Base-by-base conservation (phyloP, 2,329 filamentous ascomycete genomes). In the Alternaria sp. region DNA sequence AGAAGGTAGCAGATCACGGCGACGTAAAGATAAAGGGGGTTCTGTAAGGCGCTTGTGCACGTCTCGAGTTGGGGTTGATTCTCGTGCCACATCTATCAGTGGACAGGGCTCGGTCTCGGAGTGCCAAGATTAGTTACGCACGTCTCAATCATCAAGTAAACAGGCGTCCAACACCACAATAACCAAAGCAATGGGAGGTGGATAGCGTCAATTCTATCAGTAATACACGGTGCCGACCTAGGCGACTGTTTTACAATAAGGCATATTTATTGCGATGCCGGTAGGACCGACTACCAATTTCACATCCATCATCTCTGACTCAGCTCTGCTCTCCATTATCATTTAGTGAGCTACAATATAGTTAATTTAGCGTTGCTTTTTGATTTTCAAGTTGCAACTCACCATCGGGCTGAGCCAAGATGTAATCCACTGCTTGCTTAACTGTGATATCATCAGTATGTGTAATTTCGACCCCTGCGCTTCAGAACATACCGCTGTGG, bases 341-440 rank as follows among this genome's bases (percentile, higher is more conserved):
- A 54, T 64, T 66, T 70, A 78, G 70, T 78, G 75, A 63, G 76
- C 76, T 78, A 31, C 37, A 23, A 6, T 8, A 10, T 33, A 51
- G 48, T 77, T 67, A 76, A 76, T 41, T 40, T 41, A 24, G 5
- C 10, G 9, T 4, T n/a, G 7, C 29, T 10, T 24, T 37, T 29
- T 5, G 13, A 21, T 48, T 28, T 7, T 60, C 86, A 4, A 36
- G 17, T 34, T 45, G 33, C 29, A 14, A 42, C 88, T 86, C 87
- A 86, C 93, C 93, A 81, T 97, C 93, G 75, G 93, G 93, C 84
- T 97, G 93, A 81, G 87, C 88, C 77, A 93, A 80, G 82, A 97
- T 97, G 85, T 97, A 97, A 79, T 93, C 88, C 68, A 97, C 92
- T 71, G 93, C 93, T 85, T 97, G 91, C 81, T 95, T 91, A 73